phyloP scores from a whole-genome alignment of 345 rosid genomes.

The Eutrema heterophyllum region DNA sequence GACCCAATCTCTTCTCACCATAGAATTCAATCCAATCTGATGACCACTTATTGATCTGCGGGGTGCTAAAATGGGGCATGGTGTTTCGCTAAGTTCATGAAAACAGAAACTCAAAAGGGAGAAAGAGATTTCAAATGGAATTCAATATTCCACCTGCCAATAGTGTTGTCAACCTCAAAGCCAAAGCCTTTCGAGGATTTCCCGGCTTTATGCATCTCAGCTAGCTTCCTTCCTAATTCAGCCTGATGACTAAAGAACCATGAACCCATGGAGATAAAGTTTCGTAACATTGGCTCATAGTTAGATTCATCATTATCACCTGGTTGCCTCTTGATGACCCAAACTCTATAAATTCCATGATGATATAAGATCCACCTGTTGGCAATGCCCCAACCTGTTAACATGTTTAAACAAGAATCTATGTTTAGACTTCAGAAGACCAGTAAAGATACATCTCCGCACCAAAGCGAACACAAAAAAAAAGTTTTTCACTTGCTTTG shows the following conservation, averaged over 20 bases:
- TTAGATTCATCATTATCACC: slow-evolving; percentile 40
- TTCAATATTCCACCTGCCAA: slow-evolving; percentile 61
- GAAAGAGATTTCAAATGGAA: neutral
- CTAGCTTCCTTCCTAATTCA: slow-evolving; percentile 78
- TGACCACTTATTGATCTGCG: slow-evolving; percentile 86
- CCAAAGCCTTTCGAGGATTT: slow-evolving; percentile 82
- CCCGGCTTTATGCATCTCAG: slow-evolving; percentile 92
- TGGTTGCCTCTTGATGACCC: slow-evolving; percentile 77
- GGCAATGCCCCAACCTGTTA: slow-evolving; percentile 71
- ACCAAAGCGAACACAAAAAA: neutral
- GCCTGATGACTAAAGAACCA: slow-evolving; percentile 44
- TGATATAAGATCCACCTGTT: slow-evolving; percentile 79
- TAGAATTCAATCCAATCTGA: slow-evolving; percentile 85
- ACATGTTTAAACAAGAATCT: neutral
- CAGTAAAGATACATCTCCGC: neutral
- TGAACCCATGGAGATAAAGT: slow-evolving; percentile 14
- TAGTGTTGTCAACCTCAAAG: slow-evolving; percentile 81
- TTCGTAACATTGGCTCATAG: neutral
- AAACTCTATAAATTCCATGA: slow-evolving; percentile 84
- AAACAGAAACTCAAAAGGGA: neutral
- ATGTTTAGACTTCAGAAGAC: neutral
- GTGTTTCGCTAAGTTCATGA: neutral
- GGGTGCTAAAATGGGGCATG: slow-evolving; percentile 40
- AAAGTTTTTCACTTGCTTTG: slow-evolving; percentile 45
- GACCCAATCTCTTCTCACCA: slow-evolving; percentile 81